A percentile compares a stretch with the other conserved stretches of the same genome.
phyloP scores from a whole-genome alignment of 2,329 filamentous ascomycete genomes.

The Ophiostoma angusticollis region DNA sequence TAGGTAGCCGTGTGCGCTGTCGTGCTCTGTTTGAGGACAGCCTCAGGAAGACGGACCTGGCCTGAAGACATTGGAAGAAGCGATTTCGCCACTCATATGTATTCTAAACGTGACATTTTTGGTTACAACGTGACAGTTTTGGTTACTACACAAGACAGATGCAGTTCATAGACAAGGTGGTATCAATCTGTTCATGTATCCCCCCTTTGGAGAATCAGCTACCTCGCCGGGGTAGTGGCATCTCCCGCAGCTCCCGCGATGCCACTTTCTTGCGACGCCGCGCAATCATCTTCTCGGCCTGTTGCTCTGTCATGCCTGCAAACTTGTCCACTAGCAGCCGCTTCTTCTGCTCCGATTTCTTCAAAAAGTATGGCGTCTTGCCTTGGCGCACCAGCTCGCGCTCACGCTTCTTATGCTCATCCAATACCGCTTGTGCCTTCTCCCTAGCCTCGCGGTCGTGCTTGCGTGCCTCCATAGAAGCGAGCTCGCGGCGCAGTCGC shows the following conservation, averaged over 20 bases:
- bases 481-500: constrained; percentile 56
- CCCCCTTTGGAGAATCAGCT: constrained; percentile 20
- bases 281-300: constrained; percentile 76
- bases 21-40: constrained; percentile 62
- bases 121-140: no score
- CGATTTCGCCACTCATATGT: not conserved
- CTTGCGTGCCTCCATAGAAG: constrained; percentile 66
- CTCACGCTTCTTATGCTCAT: constrained; percentile 69
- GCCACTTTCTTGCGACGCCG: constrained; percentile 80
- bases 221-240: constrained; percentile 40
- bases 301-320: constrained; percentile 68
- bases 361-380: constrained; percentile 87
- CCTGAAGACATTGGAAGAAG: constrained; percentile 3
- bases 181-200: not conserved
- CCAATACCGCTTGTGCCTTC: constrained; percentile 53
- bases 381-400: constrained; percentile 75
- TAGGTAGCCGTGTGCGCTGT: constrained; percentile 74
- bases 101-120: no score
- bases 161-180: not conserved
- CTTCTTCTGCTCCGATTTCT: constrained; percentile 86
- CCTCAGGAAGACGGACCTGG: constrained; percentile 24
- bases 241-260: constrained; percentile 67
- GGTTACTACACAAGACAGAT: not conserved
- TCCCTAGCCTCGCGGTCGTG: constrained; percentile 59
- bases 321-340: constrained; percentile 67